Percentiles rank a stretch among this genome's conserved stretches.
phyloP scores from a whole-genome alignment of 495 filamentous ascomycete genomes.

The Neurospora sp. region DNA sequence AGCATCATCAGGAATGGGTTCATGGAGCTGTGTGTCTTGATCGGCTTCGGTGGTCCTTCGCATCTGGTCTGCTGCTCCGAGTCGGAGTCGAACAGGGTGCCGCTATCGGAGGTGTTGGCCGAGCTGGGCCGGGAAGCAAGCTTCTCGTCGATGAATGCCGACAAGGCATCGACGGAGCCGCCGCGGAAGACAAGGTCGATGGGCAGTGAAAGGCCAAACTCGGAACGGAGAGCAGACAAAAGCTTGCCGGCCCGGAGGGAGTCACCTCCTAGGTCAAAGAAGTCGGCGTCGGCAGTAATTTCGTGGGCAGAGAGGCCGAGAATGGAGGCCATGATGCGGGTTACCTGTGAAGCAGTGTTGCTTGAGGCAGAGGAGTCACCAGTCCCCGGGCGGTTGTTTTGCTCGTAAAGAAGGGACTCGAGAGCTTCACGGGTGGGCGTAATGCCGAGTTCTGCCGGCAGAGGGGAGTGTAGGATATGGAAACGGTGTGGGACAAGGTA shows the following conservation, averaged over 20 bases:
- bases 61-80: not conserved
- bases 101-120: constrained; percentile 13
- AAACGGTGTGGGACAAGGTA: not conserved
- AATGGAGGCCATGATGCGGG: constrained; percentile 21
- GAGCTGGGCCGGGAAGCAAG: constrained; percentile 7
- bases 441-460: not conserved
- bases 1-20: constrained; percentile 27
- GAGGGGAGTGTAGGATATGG: not conserved
- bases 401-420: not conserved
- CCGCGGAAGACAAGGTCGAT: constrained; percentile 32
- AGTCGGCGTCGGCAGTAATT: constrained; percentile 21
- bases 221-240: constrained; percentile 27
- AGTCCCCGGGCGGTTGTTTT: not conserved
- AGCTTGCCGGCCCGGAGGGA: constrained; percentile 34
- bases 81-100: not conserved
- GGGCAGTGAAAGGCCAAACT: constrained; percentile 25
- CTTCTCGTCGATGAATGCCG: constrained; percentile 14
- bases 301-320: constrained; percentile 16
- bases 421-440: not conserved
- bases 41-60: not conserved
- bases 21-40: constrained; percentile 29
- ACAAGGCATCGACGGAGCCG: constrained; percentile 20
- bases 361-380: not conserved
- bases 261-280: constrained; percentile 36
- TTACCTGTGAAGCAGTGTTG: constrained; percentile 18